phyloP scores from a whole-genome alignment of 495 filamentous ascomycete species.

The Xylaria acuta region DNA sequence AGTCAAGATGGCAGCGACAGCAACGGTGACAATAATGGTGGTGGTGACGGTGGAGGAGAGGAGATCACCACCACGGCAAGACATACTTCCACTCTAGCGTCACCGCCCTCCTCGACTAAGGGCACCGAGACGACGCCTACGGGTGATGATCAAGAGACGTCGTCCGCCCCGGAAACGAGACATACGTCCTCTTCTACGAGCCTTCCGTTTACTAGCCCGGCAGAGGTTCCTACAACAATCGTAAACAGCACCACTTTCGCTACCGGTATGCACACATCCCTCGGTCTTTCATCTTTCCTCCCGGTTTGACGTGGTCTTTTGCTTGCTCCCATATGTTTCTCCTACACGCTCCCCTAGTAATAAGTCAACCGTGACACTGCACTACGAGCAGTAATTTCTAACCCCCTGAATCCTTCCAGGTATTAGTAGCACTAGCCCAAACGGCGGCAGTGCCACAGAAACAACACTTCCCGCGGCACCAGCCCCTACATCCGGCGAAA shows the following conservation, averaged over 20 bases:
- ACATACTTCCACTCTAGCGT: background rate
- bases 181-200: background rate
- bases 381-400: no score
- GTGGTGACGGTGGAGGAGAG: slow-evolving; percentile 15
- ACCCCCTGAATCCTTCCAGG: background rate
- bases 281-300: background rate
- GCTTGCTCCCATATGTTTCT: background rate
- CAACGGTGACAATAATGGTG: no score
- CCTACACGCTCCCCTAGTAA: background rate
- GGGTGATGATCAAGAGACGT: background rate
- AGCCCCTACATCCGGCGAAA: background rate
- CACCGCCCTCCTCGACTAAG: background rate
- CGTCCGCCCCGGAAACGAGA: background rate
- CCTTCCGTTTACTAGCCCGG: background rate
- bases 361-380: background rate
- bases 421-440: background rate
- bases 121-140: background rate
- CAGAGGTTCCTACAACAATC: background rate
- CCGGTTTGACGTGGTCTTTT: background rate
- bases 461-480: background rate
- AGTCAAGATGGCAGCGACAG: no score
- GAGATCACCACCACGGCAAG: background rate
- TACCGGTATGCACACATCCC: background rate
- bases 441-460: background rate
- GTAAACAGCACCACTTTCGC: background rate